Base-by-base conservation (phyloP, 768 basidiomycete genomes). In the Serendipita sp. region DNA sequence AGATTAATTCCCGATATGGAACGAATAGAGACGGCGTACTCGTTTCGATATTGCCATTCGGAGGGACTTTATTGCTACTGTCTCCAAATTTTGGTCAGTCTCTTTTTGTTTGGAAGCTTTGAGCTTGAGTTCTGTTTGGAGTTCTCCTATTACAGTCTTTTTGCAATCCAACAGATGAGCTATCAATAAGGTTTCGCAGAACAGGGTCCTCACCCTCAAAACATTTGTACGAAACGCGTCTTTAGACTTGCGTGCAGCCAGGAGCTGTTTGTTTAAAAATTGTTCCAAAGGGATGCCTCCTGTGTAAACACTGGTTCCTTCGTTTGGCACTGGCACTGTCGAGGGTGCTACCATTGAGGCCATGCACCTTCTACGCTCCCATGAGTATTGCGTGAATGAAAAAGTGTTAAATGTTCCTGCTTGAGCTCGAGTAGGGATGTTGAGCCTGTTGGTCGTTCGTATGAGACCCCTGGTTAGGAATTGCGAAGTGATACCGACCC, bases 111-210 rank as follows among this genome's bases (percentile, higher is more conserved):
- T 23, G 3, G 15, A 3, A 4, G 56, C 3, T n/a, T 28, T 23
- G 3, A 32, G n/a, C 35, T 60, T 60, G 13, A 28, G 28, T 35
- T 60, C 56, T 3, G 56, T 60, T 35, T 60, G 56, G 23, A 60
- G 56, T n/a, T 60, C 56, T 23, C 56, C 56, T 28, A 60, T 32
- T 3, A 60, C 56, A 10, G 56, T 60, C 56, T 60, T 32, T 60
- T 5, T 41, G 38, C 5, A 41, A 5, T 13, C 5, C 7, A 41
- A 51, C 16, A 5, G 16, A 16, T 41, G 44, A n/a, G 44, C 30
- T 51, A 41, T 41, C 7, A 4, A 41, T 51, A 51, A n/a, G 11
- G 44, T 1, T n/a, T 51, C 48, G 30, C n/a, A 51, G 48, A 16
- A 32, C 11, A 28, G 16, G 56, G 35, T n/a, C 34, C 56, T 28